Base-by-base conservation (phyloP, 768 basidiomycete species). In the Panaeolus papilionaceus region DNA sequence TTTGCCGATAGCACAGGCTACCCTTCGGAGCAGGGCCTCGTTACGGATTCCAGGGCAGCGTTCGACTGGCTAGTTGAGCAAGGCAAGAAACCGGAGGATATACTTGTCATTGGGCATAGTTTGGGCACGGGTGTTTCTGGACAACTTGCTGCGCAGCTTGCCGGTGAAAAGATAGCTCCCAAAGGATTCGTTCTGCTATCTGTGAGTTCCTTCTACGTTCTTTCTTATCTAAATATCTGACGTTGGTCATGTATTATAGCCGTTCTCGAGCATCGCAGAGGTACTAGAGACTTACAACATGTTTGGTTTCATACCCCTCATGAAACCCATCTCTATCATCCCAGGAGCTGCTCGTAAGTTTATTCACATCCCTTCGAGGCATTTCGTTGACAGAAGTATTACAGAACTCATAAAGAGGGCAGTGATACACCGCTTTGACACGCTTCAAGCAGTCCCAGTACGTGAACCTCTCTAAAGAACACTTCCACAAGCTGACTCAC, bases 31-130 rank as follows among this genome's bases (percentile, higher is more conserved):
- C 77, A 75, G 11, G 97, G 96, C 0, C 80, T 98, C 0, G 76
- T 86, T 0, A 78, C 75, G 2, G 93, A 99, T 74, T 94, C 93
- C 0, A 82, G 87, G 44, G 85, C 93, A 0, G 93, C 91, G 0
- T 97, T 89, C 86, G 86, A 93, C 72, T 98, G 91, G 90, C 78
- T 95, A 8, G 73, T 88, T 9, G 75, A 77, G 1, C 82, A 86
- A 23, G 91, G 90, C 18, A 90, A 89, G 9, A 77, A 76, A 28
- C 77, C 86, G 0, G 79, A 87, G 40, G 82, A 90, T 67, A 83
- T 98, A 42, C 80, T 95, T 3, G 76, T 99, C 49, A 81, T 94
- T 3, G 96, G 96, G 0, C 95, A 96, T 71, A 96, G 94, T 70
- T 81, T 99, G 12, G 96, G 96, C 1, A 96, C 96, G 0, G 95